These are phyloP conservation scores for Solanum microdontum DNA, from an alignment of 257 asterid species.

Conservation along the genomic window DNA sequence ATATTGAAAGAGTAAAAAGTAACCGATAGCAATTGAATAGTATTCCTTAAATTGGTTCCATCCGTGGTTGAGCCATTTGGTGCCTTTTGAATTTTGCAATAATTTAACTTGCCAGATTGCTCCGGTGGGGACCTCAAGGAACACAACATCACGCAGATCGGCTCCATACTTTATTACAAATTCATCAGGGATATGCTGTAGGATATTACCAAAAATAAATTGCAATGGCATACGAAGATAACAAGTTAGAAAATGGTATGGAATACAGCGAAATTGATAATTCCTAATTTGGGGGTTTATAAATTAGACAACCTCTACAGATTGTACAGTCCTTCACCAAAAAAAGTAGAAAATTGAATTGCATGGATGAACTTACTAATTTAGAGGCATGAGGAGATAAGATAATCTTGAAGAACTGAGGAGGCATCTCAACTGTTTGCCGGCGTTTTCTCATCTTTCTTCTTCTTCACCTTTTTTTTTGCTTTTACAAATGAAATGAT, in stretches of 20 bases:
- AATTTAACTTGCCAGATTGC: not conserved
- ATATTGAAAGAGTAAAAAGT: conserved; percentile 2
- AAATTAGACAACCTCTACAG: no score
- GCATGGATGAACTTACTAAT: not conserved
- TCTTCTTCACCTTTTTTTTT: not conserved
- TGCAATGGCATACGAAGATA: no score
- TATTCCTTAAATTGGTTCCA: conserved; percentile 1
- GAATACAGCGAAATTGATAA: no score
- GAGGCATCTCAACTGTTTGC: not conserved
- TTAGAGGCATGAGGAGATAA: not conserved
- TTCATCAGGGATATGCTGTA: conserved; percentile 2
- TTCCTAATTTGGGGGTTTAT: no score
- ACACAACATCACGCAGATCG: not conserved
- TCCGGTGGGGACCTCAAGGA: not conserved
- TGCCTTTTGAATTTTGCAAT: not conserved
- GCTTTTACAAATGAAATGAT: not conserved
- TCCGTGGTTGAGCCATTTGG: not conserved
- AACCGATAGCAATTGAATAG: not conserved
- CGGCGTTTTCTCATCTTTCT: not conserved
- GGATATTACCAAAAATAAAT: no score
- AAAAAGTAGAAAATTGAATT: not conserved
- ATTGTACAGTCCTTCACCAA: no score
- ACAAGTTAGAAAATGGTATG: no score
- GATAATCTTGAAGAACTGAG: not conserved
- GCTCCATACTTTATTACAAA: not conserved